Percentiles rank a stretch among this genome's conserved stretches.
These are phyloP conservation scores for Colletotrichum costaricense DNA, from an alignment of 2,329 filamentous ascomycete genomes.

Conservation along the genomic window DNA sequence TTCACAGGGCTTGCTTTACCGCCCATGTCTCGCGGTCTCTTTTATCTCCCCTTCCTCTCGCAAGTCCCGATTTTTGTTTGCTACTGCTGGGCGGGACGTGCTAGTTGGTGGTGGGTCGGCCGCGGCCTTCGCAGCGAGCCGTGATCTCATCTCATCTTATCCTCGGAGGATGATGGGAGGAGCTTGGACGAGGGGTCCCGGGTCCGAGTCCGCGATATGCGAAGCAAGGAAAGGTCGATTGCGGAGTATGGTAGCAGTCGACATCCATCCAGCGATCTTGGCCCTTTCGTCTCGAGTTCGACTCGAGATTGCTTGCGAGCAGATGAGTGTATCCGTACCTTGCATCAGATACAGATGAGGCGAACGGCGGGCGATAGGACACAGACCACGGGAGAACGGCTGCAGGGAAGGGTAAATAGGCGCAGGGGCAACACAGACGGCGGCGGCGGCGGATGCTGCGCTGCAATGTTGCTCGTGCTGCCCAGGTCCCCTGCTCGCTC, in stretches of 20 bases:
- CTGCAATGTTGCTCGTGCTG: conserved; percentile 34
- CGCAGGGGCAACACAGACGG: conserved; percentile 35
- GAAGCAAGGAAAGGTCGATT: conserved; percentile 14
- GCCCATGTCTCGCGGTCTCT: conserved; percentile 43
- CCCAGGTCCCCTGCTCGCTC: conserved; percentile 25
- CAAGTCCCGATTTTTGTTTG: conserved; percentile 26
- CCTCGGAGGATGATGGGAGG: background rate
- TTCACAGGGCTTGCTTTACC: conserved; percentile 53
- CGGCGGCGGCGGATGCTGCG: conserved; percentile 24
- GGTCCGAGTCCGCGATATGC: conserved; percentile 27
- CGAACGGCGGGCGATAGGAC: conserved; percentile 31
- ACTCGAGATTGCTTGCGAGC: background rate
- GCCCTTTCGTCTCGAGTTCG: conserved; percentile 17
- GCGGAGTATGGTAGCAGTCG: conserved; percentile 19
- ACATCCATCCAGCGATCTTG: conserved; percentile 10
- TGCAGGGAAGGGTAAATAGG: conserved; percentile 35
- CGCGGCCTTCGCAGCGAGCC: conserved; percentile 33
- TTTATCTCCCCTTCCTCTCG: background rate
- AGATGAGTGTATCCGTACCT: conserved; percentile 26
- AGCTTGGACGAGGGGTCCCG: background rate
- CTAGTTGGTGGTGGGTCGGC: conserved; percentile 38
- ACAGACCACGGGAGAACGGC: conserved; percentile 37
- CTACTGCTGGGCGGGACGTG: conserved; percentile 6
- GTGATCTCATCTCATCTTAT: conserved; percentile 35
- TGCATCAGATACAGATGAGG: conserved; percentile 34